Conservation (phyloP, 31 red algal species). For the Odonthalia washingtoniensis region DNA sequence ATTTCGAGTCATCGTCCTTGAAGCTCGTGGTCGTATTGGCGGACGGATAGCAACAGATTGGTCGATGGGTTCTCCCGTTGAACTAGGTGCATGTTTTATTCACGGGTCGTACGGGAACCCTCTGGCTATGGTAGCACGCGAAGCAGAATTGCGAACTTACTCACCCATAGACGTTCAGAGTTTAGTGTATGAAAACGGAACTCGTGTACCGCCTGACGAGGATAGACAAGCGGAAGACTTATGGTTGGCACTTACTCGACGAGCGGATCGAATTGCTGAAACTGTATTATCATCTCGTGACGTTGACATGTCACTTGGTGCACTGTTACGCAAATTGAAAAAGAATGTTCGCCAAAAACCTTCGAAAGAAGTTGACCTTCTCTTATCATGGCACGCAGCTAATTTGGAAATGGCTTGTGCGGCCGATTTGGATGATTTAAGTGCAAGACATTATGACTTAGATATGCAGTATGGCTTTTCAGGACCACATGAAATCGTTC, state of each 20-base stretch:
- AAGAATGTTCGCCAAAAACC: conserved; percentile 50
- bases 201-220: conserved; percentile 29
- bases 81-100: conserved; percentile 92
- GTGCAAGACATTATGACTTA: conserved; percentile 89
- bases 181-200: conserved; percentile 58
- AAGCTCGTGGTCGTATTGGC: conserved; percentile 78
- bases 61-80: conserved; percentile 82
- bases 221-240: conserved; percentile 66
- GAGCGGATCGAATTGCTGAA: conserved; percentile 53
- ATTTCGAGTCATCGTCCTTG: conserved; percentile 83
- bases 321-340: conserved; percentile 60
- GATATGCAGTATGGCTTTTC: conserved; percentile 84
- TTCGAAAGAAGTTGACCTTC: conserved; percentile 38
- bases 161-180: conserved; percentile 58
- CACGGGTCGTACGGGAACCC: conserved; percentile 92
- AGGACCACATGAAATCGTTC: conserved; percentile 81
- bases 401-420: conserved; percentile 98
- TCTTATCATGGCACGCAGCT: conserved; percentile 78
- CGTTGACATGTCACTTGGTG: conserved; percentile 57
- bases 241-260: conserved; percentile 68
- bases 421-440: conserved; percentile 79
- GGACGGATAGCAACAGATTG: conserved; percentile 87
- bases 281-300: conserved; percentile 30
- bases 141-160: conserved; percentile 67
- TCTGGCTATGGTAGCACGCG: conserved; percentile 63